Base-by-base conservation (phyloP, 768 basidiomycete species). In the Hygrophorus russula region DNA sequence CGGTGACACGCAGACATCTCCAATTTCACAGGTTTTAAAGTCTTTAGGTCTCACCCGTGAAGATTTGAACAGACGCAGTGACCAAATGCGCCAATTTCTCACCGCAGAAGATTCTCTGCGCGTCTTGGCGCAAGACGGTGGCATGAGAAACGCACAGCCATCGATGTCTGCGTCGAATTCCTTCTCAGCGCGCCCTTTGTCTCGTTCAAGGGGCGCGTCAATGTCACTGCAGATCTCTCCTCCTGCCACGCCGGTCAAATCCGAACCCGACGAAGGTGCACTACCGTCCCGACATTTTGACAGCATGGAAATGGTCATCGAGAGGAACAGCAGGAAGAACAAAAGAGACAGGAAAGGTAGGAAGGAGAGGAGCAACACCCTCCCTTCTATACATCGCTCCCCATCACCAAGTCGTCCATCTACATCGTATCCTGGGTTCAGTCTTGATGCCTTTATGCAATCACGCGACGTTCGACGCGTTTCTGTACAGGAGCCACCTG, bases 41-140 rank as follows among this genome's bases (percentile, higher is more conserved):
- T 76, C 76, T 13, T 69, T 88, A 33, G 83, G 84, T 41, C 70
- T 88, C 55, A 85, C 86, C 51, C 74, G 82, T 59, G 78, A 83
- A 54, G 85, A 87, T 62, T 66, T 88, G 45, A 58, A 68, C 52
- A 70, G 74, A 56, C 81, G 76, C 56, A 84, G 79, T 53, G 72
- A 80, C 63, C 74, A 85, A 58, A 87, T 88, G 84, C 80, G 83
- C 41, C 76, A 77, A 52, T 86, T 84, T 65, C 69, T 85, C 51
- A 79, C 74, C 28, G 61, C 75, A 24, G 71, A 78, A 54, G 57
- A 59, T 44, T 58, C 70, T 60, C 60, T 69, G 59, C 70, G 71
- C 62, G 67, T 66, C 54, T 49, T 65, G 51, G 62, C 62, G 46
- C 59, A 57, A 49, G 62, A 64, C 52, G 53, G 46, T 39, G 24